Evolutionary conservation across 371 early-diverging fungal species (phyloP), one percentile per base, ranked within the genome.

Genomic region (Mucor velutinosus): DNA sequence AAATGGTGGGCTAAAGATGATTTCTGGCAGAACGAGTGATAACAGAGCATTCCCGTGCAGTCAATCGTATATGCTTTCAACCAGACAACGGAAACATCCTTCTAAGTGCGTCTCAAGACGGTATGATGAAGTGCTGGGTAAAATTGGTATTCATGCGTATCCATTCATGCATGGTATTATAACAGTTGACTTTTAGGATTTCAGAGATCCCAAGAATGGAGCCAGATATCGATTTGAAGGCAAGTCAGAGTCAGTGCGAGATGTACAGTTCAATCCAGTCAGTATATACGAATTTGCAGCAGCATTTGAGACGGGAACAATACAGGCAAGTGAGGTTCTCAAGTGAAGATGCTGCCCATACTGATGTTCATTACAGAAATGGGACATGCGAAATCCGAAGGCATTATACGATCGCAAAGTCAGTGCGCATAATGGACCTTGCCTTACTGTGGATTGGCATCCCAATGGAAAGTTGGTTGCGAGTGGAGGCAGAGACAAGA

Each of bases 231-330:
- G 88, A 7, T 92, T 93, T 75, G 90, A 93, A 58, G 90, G 93
- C 35, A 93, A 91, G 60, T 87, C 92, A 27, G 95, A 95, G 59
- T 84, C 86, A 64, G 96, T 93, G 6, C 82, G 96, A 12, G 96
- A 96, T 73, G 92, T 93, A 1, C 93, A 93, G 63, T 95, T 94
- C 69, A 89, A 87, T 68, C 93, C 94, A 1, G 64, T 83, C 0
- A 75, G 75, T 27, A 62, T 75, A 29, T 74, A 76, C 62, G 91
- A 93, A 62, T 93, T 96, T 72, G 91, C 87, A 6, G 94, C 96
- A 19, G 95, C 90, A 0, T 94, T 94, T 73, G 96, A 96, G 60
- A 93, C 91, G 57, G 96, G 96, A 15, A 89, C 85, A n/a, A 82
- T 94, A 30, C 93, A 94, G 83, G 89, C 86, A 79, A 62, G 43